These are phyloP conservation scores for Epichloe bromicola DNA, from an alignment of 2,329 filamentous ascomycete species.

Conservation along the genomic window DNA sequence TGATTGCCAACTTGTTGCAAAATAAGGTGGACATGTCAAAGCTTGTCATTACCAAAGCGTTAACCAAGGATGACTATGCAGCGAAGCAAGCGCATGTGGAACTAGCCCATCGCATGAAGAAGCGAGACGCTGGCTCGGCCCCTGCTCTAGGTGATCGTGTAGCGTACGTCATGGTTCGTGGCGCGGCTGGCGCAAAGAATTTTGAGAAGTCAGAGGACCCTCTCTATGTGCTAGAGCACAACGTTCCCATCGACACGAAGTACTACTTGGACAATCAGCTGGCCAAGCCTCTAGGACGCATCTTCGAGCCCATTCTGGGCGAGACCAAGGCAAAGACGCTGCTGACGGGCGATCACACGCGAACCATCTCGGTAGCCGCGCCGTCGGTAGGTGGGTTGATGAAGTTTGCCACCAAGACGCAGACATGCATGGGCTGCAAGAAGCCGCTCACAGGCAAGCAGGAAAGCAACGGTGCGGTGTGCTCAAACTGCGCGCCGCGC, in stretches of 20 bases:
- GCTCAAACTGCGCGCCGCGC: constrained; percentile 69
- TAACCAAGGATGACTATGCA: constrained; percentile 80
- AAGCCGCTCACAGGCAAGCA: constrained; percentile 74
- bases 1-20: constrained; percentile 85
- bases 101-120: constrained; percentile 34
- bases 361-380: constrained; percentile 84
- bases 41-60: constrained; percentile 93
- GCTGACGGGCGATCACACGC: constrained; percentile 84
- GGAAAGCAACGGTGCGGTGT: constrained; percentile 77
- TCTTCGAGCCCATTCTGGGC: constrained; percentile 95
- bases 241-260: constrained; percentile 92
- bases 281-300: constrained; percentile 82
- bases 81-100: constrained; percentile 39
- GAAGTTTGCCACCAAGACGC: constrained; percentile 97
- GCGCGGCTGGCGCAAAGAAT: constrained; percentile 77
- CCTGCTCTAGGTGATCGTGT: constrained; percentile 90
- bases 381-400: constrained; percentile 87
- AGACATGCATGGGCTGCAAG: constrained; percentile 98
- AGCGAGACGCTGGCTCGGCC: constrained; percentile 88
- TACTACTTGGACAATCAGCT: constrained; percentile 99
- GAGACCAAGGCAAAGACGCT: constrained; percentile 81
- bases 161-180: constrained; percentile 95
- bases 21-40: constrained; percentile 99
- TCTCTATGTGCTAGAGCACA: constrained; percentile 93
- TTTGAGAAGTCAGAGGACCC: constrained; percentile 97